phyloP scores from a whole-genome alignment of 2,329 filamentous ascomycete genomes.

The Drechmeria coniospora region DNA sequence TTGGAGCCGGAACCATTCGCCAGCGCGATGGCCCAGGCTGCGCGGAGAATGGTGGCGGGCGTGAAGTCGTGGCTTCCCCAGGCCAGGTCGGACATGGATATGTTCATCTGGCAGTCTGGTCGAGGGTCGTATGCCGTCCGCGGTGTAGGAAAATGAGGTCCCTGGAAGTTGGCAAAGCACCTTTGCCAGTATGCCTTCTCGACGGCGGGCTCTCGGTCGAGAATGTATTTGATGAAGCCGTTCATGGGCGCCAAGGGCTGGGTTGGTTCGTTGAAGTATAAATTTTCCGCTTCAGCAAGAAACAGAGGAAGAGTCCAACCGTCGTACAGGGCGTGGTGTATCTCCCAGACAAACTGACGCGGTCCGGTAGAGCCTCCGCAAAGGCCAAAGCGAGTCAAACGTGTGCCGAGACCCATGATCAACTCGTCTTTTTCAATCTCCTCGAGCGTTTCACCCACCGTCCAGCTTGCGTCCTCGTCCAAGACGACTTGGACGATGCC shows the following conservation, averaged over 20 bases:
- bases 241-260: conserved; percentile 12
- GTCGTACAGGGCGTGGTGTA: conserved; percentile 32
- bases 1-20: conserved; percentile 17
- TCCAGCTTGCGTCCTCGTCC: conserved; percentile 2
- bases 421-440: conserved; percentile 1
- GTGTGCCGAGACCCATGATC: conserved; percentile 5
- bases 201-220: conserved; percentile 11
- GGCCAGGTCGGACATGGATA: conserved; percentile 2
- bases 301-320: conserved; percentile 32
- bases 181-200: conserved; percentile 24
- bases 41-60: conserved; percentile 9
- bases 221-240: conserved; percentile 26
- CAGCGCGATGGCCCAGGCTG: conserved; percentile 17
- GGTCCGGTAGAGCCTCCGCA: not conserved
- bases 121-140: conserved; percentile 2
- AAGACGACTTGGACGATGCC: conserved; percentile 7
- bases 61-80: conserved; percentile 6
- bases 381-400: conserved; percentile 5
- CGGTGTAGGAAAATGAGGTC: conserved; percentile 4
- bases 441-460: not conserved
- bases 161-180: conserved; percentile 15
- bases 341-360: conserved; percentile 6
- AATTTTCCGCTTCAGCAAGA: conserved; percentile 4
- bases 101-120: conserved; percentile 1
- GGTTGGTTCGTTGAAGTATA: conserved; percentile 4